Percentiles rank a stretch among this genome's conserved stretches.
These are phyloP conservation scores for Botrytis paeoniae DNA, from an alignment of 2,329 filamentous ascomycete genomes.

Conservation along the genomic window DNA sequence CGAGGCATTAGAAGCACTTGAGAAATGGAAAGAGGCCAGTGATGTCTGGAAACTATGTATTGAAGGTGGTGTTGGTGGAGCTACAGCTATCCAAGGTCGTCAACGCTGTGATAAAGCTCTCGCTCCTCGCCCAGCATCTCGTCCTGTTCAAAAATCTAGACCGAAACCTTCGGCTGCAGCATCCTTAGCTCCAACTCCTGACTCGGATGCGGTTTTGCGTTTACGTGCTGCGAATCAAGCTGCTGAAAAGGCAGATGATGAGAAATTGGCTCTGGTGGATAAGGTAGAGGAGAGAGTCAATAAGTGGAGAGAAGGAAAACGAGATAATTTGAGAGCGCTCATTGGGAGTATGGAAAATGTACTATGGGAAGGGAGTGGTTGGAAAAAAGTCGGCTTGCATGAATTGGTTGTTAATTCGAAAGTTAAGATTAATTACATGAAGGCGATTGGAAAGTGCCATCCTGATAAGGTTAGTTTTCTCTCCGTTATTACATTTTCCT, in stretches of 20 bases:
- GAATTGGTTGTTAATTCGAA: constrained; percentile 90
- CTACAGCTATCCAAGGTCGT: constrained; percentile 78
- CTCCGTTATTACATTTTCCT: background rate
- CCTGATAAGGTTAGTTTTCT: constrained; percentile 81
- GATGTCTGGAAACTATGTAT: constrained; percentile 79
- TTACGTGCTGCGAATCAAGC: constrained; percentile 81
- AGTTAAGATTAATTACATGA: constrained; percentile 98
- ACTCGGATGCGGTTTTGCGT: constrained; percentile 75
- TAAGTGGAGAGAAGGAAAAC: constrained; percentile 85
- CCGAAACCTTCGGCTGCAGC: constrained; percentile 44
- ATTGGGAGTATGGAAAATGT: constrained; percentile 84
- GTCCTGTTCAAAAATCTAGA: constrained; percentile 45
- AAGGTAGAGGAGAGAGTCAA: constrained; percentile 76
- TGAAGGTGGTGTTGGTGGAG: constrained; percentile 80
- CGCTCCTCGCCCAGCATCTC: constrained; percentile 57
- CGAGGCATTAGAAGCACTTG: constrained; percentile 91
- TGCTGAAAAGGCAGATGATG: constrained; percentile 82
- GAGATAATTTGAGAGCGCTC: constrained; percentile 86
- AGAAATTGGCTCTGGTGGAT: constrained; percentile 87
- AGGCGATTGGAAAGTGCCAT: constrained; percentile 97
- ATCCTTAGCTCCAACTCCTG: constrained; percentile 43
- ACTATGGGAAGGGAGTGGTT: constrained; percentile 86
- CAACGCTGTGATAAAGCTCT: constrained; percentile 86
- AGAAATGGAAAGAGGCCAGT: constrained; percentile 85
- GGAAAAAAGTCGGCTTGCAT: constrained; percentile 95